Evolutionary conservation across 2,329 filamentous ascomycete species (phyloP).

Genomic region (Monilinia aucupariae): DNA sequence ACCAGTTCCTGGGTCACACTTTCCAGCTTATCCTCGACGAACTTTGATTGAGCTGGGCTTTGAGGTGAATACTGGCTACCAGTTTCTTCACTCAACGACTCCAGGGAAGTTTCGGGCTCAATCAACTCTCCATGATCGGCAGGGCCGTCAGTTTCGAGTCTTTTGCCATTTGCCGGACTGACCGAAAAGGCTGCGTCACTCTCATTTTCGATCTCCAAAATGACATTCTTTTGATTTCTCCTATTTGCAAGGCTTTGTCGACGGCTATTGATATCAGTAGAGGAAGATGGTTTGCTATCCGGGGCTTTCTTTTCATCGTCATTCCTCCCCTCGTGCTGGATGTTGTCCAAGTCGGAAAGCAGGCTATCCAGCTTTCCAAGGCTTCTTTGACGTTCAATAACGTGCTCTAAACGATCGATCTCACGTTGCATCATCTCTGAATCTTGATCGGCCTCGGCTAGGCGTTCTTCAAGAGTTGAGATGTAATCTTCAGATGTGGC

Average conservation of each 20-base stretch:
- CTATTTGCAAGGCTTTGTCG: conserved; percentile 50
- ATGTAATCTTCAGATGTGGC: conserved; percentile 92
- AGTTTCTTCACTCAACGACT: conserved; percentile 33
- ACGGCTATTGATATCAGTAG: conserved; percentile 41
- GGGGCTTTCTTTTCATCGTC: conserved; percentile 40
- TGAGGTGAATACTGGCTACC: conserved; percentile 40
- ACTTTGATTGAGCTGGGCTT: conserved; percentile 74
- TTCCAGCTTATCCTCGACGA: conserved; percentile 89
- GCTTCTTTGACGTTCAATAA: conserved; percentile 90
- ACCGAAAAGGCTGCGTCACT: conserved; percentile 24
- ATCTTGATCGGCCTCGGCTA: conserved; percentile 94
- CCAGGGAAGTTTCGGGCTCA: conserved; percentile 35
- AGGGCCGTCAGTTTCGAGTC: conserved; percentile 33
- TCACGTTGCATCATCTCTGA: conserved; percentile 95
- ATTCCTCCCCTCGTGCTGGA: conserved; percentile 55
- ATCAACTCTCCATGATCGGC: conserved; percentile 35
- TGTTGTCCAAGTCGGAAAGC: conserved; percentile 80
- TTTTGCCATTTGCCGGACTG: conserved; percentile 21
- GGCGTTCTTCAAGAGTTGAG: conserved; percentile 86
- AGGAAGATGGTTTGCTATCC: conserved; percentile 40
- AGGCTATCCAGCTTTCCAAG: conserved; percentile 91
- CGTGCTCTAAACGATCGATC: conserved; percentile 87
- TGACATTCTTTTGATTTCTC: conserved; percentile 49
- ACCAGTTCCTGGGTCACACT: conserved; percentile 86
- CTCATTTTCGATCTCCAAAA: conserved; percentile 44